Evolutionary conservation across 371 early-diverging fungal species (phyloP), one percentile per base, ranked within the genome.

Genomic region (Rhizopus stolonifer): DNA sequence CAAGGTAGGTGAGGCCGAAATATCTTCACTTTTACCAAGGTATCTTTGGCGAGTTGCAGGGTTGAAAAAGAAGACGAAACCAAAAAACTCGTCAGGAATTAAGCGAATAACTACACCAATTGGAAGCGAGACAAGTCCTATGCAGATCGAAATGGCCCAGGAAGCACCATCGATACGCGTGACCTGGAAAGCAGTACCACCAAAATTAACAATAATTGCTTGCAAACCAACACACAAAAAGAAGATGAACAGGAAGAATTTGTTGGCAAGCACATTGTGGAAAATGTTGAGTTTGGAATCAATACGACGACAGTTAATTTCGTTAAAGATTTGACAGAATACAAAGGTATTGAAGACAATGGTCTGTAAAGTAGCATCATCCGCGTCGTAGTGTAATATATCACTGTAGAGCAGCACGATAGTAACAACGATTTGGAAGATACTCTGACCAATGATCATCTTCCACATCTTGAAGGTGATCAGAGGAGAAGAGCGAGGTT

Each of bases 331-430:
- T 56, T 91, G 92, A 43, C 90, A 65, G 55, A 89, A 85, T 0
- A 91, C 87, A 70, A 91, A 92, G 0, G 89, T 80, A 56, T 87
- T 92, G 67, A 91, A 92, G 0, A 91, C 80, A 51, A 87, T 68
- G 9, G 87, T 82, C 33, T 74, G 67, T 8, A 88, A 65, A 11
- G 71, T 62, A 15, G 56, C 43, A 15, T 62, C 64, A n/a, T 71
- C 68, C 1, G 64, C 7, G 14, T 50, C 43, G 18, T 62, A 64
- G 26, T 69, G 54, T 21, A 49, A 55, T 32, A 58, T 53, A 33
- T 80, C 80, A 32, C 63, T 63, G 54, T 80, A 82, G 7, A 80
- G 54, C 24, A 88, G 61, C 14, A 77, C 57, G 17, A 80, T 63
- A 4, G 77, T 75, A 14, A 80, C 67, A 6, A 76, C 49, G 13